Conservation (phyloP, 805 yeast genomes). For the Monosporozyma servazzii region DNA sequence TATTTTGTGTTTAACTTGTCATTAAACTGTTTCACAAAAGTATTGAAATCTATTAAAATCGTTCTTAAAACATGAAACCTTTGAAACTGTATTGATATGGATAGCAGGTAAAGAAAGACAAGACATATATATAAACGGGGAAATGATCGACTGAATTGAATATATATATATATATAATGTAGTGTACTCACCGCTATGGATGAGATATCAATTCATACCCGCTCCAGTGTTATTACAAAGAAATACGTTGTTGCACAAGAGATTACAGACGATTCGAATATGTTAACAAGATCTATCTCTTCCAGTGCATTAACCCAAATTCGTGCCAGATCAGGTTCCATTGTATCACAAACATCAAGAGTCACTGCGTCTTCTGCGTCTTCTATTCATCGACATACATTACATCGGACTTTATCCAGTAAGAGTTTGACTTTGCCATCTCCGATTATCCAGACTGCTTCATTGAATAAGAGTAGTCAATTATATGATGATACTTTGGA, state of each 20-base stretch:
- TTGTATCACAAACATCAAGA: not conserved
- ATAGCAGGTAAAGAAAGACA: not conserved
- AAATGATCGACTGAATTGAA: not conserved
- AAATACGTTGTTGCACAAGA: not conserved
- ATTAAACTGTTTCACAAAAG: not conserved
- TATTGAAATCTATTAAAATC: not conserved
- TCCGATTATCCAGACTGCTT: not conserved
- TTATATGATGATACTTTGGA: slow-evolving; percentile 6
- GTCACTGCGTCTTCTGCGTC: not conserved
- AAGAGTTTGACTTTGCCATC: not conserved
- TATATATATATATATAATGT: not conserved
- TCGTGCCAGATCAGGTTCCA: slow-evolving; percentile 1
- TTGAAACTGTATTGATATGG: not conserved
- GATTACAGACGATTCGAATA: not conserved
- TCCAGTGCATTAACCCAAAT: slow-evolving; percentile 3
- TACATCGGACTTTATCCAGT: slow-evolving; percentile 1
- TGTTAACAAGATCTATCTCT: slow-evolving; percentile 5
- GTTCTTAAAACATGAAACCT: not conserved
- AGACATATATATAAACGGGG: slow-evolving; percentile 1
- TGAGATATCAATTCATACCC: slow-evolving; percentile 22
- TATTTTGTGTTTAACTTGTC: not conserved
- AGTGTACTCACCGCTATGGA: slow-evolving; percentile 2
- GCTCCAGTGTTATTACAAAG: not conserved
- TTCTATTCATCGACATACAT: not conserved
- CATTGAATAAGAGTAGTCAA: not conserved